Base-by-base conservation (phyloP, 2,329 filamentous ascomycete species). In the Sporothrix humicola region DNA sequence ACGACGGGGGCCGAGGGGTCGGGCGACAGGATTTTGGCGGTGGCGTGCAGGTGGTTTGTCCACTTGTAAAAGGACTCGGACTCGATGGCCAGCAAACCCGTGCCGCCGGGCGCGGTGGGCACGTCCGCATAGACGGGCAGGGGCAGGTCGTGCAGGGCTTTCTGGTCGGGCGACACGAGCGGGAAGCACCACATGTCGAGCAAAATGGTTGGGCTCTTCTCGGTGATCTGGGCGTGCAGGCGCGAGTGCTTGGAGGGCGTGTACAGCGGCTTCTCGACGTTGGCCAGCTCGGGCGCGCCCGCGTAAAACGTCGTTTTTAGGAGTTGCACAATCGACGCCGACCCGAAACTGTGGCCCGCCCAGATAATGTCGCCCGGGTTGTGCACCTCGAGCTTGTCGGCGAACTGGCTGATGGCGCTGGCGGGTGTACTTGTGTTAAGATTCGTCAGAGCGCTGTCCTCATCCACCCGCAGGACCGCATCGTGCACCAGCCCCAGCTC, bases 141-240 rank as follows among this genome's bases (percentile, higher is more conserved):
- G 0, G 93, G 92, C n/a, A 91, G 86, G n/a, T 90, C 84, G 82
- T 89, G 90, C 0, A 97, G 87, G 76, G 90, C 87, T 10, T 85
- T 82, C 1, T 91, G 91, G 54, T 86, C 82, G 5, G 88, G 87
- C 1, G 89, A 89, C 56, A 91, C 84, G 42, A 95, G 84, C 0
- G 93, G 92, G 76, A 95, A 87, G 75, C 90, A 91, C 93, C 93
- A 97, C 82, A 94, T 90, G 78, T 97, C 94, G 10, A 97, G 87
- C 0, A 97, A 84, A 73, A 93, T 86, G 0, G 90, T 83, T 0
- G 92, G 87, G 9, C 88, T 92, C 58, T 85, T 83, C 0, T 90
- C 86, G 0, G 91, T 94, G 76, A 97, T 87, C 79, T 95, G 93
- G 1, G 81, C 80, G 56, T 86, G 82, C 31, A 96, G 84, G 0